Base-by-base conservation (phyloP, 129 eudicot species). In the Pulicaria dysenterica region DNA sequence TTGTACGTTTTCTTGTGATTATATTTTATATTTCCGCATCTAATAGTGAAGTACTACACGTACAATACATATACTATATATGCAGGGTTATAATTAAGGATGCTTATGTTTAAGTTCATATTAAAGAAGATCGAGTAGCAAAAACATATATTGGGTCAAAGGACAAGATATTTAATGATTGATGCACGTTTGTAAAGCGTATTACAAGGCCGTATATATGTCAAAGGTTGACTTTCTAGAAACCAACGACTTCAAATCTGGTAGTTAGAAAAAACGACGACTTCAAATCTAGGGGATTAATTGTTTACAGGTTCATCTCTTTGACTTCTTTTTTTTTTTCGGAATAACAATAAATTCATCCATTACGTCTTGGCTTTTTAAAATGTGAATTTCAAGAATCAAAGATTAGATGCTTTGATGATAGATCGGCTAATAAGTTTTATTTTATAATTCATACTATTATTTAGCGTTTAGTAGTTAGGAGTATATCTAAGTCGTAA, bases 181-280 rank as follows among this genome's bases (percentile, higher is more conserved):
- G 67, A 31, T 13, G 67, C 67, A 39, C 67, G 67, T 61, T 61
- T 15, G 13, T 61, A 14, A 24, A n/a, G 48, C 67, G 48, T 61
- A 61, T 38, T n/a, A 61, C 47, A 6, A 39, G 67, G 67, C 14
- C 67, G 14, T 39, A 39, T n/a, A n/a, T n/a, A n/a, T 14, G 67
- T 61, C 67, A 3, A 61, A 61, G 34, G 19, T 6, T n/a, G 31
- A 39, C 6, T 61, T 39, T 61, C 48, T 61, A 61, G 67, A 61
- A 61, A 39, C 67, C 31, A 39, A 61, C 48, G 67, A 61, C 67
- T 61, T 61, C 61, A 56, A 56, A 56, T 56, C n/a, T 17, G 39
- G 61, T 56, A 19, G 39, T 56, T 56, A 24, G 31, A 2, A 24
- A 61, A 61, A 39, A 46, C 31, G 13, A 61, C 48, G 67, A 61